Base-by-base conservation (phyloP, 2,329 filamentous ascomycete species). In the Ceratocystis cacaofunesta region DNA sequence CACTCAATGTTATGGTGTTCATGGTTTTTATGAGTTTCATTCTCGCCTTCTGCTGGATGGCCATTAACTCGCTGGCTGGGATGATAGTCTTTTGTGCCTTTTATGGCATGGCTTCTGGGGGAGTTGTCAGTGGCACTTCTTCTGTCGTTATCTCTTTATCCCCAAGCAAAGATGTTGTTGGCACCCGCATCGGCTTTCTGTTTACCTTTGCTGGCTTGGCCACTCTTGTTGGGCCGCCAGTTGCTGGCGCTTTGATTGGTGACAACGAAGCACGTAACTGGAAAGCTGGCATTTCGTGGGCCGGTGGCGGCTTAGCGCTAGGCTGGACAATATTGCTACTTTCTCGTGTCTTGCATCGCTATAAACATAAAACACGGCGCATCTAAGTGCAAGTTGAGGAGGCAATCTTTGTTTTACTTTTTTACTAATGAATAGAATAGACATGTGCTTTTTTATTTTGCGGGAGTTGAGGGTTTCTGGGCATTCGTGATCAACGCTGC, bases 31-130 rank as follows among this genome's bases (percentile, higher is more conserved):
- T 90, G 2, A 80, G 79, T 17, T 72, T 74, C 3, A 64, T 74
- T 1, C 69, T 77, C 2, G 86, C 85, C 19, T 77, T 78, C 66
- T 71, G 71, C 60, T 80, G 77, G 77, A 73, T 76, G 7, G 72
- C 73, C 36, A 74, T 78, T 2, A 70, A 68, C 19, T 72, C 72
- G 1, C 69, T 71, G 0, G 72, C 72, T 0, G 75, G 76, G 1
- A 74, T 77, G 66, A 74, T 79, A 50, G 73, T 72, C 0, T 79
- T 81, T 65, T 74, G 75, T 28, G 70, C 76, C 1, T 68, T 79
- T 57, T 80, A 78, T 66, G 79, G 79, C 3, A 76, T 80, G 68
- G 76, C 78, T 64, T 76, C 77, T 1, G 78, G 77, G 5, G 75
- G 73, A 2, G 72, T 80, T 10, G 75, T 80, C 60, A 74, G 75